These are phyloP conservation scores for Cryptococcus wingfieldii DNA, from an alignment of 1,284 basidiomycete species.

Conservation along the genomic window DNA sequence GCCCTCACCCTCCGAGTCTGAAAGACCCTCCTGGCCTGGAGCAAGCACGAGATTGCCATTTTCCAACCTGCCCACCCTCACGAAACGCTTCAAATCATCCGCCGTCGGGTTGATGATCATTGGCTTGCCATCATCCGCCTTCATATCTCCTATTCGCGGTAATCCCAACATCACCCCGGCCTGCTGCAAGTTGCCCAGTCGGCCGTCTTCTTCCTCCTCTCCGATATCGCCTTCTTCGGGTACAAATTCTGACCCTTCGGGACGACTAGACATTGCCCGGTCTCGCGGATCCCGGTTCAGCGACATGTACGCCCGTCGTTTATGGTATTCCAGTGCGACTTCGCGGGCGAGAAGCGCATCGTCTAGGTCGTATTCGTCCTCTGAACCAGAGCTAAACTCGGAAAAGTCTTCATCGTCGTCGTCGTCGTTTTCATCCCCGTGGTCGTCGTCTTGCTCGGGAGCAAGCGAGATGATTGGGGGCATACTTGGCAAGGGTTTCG, in stretches of 20 bases:
- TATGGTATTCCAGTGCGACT: slow-evolving; percentile 42
- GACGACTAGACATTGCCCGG: neutral
- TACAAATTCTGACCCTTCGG: too few relatives aligned
- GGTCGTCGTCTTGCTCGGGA: neutral
- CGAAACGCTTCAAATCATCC: slow-evolving; percentile 36
- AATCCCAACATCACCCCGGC: slow-evolving; percentile 37
- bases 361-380: slow-evolving; percentile 45
- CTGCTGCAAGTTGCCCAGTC: neutral
- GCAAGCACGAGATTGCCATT: slow-evolving; percentile 48
- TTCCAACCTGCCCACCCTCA: slow-evolving; percentile 44
- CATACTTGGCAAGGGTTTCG: too few relatives aligned
- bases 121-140: slow-evolving; percentile 14
- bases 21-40: slow-evolving; percentile 33
- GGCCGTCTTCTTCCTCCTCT: neutral
- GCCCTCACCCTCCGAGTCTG: slow-evolving; percentile 20
- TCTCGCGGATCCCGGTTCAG: slow-evolving; percentile 23
- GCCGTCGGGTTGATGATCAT: slow-evolving; percentile 43
- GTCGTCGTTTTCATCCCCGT: slow-evolving; percentile 23
- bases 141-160: slow-evolving; percentile 24
- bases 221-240: slow-evolving; percentile 4
- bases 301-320: slow-evolving; percentile 25
- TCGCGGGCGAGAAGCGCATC: slow-evolving; percentile 42
- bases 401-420: slow-evolving; percentile 34
- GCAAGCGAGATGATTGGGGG: neutral
- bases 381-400: slow-evolving; percentile 33